Conservation (phyloP, 2,329 filamentous ascomycete species). For the Dendrostoma leiphaemia region DNA sequence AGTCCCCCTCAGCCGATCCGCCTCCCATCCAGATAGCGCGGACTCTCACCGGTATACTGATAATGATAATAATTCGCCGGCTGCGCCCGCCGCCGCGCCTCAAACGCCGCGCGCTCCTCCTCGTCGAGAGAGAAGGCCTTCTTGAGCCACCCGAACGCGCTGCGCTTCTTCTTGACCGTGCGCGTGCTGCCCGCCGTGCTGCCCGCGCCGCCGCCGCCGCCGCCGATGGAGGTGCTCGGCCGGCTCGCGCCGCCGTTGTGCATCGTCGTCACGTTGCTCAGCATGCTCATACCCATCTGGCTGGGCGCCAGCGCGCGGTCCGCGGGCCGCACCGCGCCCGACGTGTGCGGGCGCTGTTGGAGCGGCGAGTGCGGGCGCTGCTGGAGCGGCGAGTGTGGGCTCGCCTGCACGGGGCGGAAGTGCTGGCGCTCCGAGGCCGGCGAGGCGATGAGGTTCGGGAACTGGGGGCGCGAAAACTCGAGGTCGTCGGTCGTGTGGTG, state of each 20-base stretch:
- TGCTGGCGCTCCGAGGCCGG: conserved; percentile 54
- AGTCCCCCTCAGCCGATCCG: conserved; percentile 31
- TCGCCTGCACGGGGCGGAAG: conserved; percentile 62
- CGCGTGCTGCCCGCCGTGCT: conserved; percentile 33
- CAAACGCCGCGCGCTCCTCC: conserved; percentile 59
- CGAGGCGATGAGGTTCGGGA: conserved; percentile 41
- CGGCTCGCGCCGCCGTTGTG: too few relatives aligned
- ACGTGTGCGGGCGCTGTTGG: conserved; percentile 57
- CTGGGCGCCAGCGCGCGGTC: conserved; percentile 48
- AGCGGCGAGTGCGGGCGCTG: conserved; percentile 61
- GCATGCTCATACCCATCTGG: conserved; percentile 54
- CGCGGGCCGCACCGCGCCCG: conserved; percentile 37
- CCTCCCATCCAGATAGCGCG: conserved; percentile 56
- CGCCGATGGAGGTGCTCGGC: too few relatives aligned
- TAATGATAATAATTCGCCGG: conserved; percentile 44
- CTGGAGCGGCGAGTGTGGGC: conserved; percentile 62
- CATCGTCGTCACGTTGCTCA: conserved; percentile 53
- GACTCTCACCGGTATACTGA: conserved; percentile 35
- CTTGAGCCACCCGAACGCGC: conserved; percentile 66
- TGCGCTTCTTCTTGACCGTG: conserved; percentile 62
- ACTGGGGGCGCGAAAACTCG: conserved; percentile 36
- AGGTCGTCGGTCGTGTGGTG: conserved; percentile 16
- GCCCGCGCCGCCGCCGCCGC: conserved; percentile 23
- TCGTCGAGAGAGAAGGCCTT: conserved; percentile 66
- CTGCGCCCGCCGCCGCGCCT: conserved; percentile 50